phyloP scores from a whole-genome alignment of 176 grass and related monocot genomes.

The Eleusine indica region DNA sequence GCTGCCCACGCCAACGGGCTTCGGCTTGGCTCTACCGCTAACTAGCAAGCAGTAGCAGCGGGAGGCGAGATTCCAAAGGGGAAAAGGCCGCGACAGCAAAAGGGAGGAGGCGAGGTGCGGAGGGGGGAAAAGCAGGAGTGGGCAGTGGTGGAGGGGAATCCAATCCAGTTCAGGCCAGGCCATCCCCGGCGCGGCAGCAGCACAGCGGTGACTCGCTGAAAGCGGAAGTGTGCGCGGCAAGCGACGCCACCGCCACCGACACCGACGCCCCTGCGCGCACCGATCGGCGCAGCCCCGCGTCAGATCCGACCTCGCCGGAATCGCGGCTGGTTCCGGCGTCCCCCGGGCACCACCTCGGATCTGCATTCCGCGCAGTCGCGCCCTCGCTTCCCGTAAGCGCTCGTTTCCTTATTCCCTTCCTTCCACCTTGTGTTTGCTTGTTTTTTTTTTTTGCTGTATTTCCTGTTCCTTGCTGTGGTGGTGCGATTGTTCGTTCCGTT shows the following conservation, averaged over 20 bases:
- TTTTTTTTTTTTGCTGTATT: neutral
- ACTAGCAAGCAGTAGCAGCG: neutral
- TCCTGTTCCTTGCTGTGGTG: neutral
- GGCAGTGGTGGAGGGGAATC: conserved; percentile 5
- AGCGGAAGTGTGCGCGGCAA: conserved; percentile 45
- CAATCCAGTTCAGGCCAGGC: conserved; percentile 18
- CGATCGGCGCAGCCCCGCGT: conserved; percentile 43
- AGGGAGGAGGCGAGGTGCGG: conserved; percentile 21
- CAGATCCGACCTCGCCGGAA: conserved; percentile 49
- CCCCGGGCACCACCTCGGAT: conserved; percentile 32
- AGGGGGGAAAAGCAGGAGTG: neutral
- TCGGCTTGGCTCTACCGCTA: conserved; percentile 11
- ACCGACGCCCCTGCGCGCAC: neutral
- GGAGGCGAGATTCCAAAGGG: conserved; percentile 41
- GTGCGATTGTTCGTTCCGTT: neutral
- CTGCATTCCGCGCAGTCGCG: conserved; percentile 47
- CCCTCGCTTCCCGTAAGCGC: conserved; percentile 34
- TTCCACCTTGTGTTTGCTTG: neutral
- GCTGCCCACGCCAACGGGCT: neutral
- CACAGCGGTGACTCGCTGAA: conserved; percentile 12
- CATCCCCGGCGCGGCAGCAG: conserved; percentile 10
- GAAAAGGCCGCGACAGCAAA: conserved; percentile 27
- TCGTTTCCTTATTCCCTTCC: neutral
- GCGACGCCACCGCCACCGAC: conserved; percentile 35
- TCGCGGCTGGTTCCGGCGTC: conserved; percentile 31